phyloP scores from a whole-genome alignment of 2,329 filamentous ascomycete genomes.

The Nothophaeocryptopus gaeumannii region DNA sequence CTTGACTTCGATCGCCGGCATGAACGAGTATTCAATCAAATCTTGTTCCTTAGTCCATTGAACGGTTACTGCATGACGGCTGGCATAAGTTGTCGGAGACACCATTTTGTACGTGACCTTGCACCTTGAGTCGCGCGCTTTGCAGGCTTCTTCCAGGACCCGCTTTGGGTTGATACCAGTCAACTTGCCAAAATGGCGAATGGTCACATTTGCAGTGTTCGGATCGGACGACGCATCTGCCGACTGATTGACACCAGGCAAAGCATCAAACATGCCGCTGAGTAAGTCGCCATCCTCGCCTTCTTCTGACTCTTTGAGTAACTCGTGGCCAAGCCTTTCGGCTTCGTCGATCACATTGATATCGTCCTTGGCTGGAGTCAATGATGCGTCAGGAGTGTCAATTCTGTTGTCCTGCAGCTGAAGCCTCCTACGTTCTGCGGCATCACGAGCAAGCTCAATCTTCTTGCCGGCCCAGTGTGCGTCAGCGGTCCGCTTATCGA shows the following conservation, averaged over 20 bases:
- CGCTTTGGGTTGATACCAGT: slow-evolving; percentile 72
- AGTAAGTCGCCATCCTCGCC: slow-evolving; percentile 58
- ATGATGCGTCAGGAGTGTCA: slow-evolving; percentile 1
- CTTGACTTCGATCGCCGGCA: slow-evolving; percentile 43
- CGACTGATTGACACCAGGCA: slow-evolving; percentile 32
- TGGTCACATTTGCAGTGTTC: slow-evolving; percentile 48
- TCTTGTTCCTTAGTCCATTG: slow-evolving; percentile 75
- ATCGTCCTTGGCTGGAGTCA: neutral
- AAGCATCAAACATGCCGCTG: slow-evolving; percentile 56
- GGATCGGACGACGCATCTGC: slow-evolving; percentile 35
- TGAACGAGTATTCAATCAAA: slow-evolving; percentile 41
- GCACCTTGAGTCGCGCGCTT: slow-evolving; percentile 69
- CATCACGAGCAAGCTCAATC: slow-evolving; percentile 41
- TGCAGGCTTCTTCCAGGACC: slow-evolving; percentile 82
- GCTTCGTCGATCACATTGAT: slow-evolving; percentile 52
- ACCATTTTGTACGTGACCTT: slow-evolving; percentile 66
- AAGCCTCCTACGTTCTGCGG: slow-evolving; percentile 35
- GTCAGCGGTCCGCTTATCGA: slow-evolving; percentile 49
- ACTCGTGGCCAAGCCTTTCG: slow-evolving; percentile 38
- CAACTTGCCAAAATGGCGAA: slow-evolving; percentile 83
- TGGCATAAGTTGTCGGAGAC: slow-evolving; percentile 71
- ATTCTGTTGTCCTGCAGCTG: slow-evolving; percentile 23
- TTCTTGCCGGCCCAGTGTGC: slow-evolving; percentile 45
- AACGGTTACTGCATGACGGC: slow-evolving; percentile 71
- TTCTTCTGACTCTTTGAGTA: slow-evolving; percentile 42